These are phyloP conservation scores for Claviceps digitariae DNA, from an alignment of 2,329 filamentous ascomycete species.

Conservation along the genomic window DNA sequence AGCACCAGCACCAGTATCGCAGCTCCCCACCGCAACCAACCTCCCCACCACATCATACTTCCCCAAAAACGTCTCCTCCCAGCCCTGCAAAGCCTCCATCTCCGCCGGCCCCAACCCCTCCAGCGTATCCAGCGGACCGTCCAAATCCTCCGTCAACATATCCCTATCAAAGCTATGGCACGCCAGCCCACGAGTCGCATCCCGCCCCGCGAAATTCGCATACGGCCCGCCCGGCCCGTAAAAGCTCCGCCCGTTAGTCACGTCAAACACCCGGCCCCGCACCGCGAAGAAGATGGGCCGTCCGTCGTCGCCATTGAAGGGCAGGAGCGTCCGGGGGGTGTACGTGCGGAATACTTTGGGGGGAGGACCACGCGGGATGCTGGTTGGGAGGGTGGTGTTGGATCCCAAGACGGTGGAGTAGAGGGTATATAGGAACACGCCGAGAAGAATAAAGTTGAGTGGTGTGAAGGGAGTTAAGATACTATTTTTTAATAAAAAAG, in stretches of 20 bases:
- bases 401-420: slow-evolving; percentile 41
- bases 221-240: slow-evolving; percentile 95
- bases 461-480: slow-evolving; percentile 38
- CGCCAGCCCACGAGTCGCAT: slow-evolving; percentile 78
- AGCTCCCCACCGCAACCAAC: slow-evolving; percentile 42
- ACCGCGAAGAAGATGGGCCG: slow-evolving; percentile 82
- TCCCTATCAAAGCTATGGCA: slow-evolving; percentile 88
- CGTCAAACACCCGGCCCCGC: slow-evolving; percentile 82
- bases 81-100: slow-evolving; percentile 70
- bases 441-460: slow-evolving; percentile 47
- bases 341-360: slow-evolving; percentile 54
- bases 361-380: slow-evolving; percentile 37
- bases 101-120: slow-evolving; percentile 60
- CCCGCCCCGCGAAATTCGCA: slow-evolving; percentile 86
- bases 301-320: slow-evolving; percentile 65
- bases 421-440: slow-evolving; percentile 41
- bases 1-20: slow-evolving; percentile 7
- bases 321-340: slow-evolving; percentile 68
- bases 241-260: slow-evolving; percentile 75
- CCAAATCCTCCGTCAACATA: slow-evolving; percentile 84
- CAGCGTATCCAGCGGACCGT: slow-evolving; percentile 68
- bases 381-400: slow-evolving; percentile 22
- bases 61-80: slow-evolving; percentile 85
- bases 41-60: slow-evolving; percentile 94
- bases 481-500: neutral